These are phyloP conservation scores for Lithospermum erythrorhizon DNA, from an alignment of 257 asterid genomes.

Conservation along the genomic window DNA sequence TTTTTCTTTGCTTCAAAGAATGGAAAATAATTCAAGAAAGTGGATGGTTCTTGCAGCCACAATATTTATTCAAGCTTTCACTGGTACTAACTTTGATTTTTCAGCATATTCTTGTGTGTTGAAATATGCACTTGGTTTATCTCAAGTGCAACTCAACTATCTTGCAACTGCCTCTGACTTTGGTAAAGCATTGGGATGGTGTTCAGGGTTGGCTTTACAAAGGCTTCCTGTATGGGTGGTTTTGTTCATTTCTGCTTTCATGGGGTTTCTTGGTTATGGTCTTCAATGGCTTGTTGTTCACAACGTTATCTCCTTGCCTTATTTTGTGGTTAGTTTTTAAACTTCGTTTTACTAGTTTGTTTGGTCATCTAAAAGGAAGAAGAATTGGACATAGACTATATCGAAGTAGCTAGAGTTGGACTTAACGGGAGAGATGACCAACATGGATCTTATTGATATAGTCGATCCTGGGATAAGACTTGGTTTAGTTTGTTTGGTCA, in stretches of 20 bases:
- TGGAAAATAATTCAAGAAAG: constrained; percentile 56
- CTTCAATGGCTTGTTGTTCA: constrained; percentile 66
- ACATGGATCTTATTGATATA: no score
- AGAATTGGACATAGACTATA: no score
- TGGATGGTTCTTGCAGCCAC: constrained; percentile 82
- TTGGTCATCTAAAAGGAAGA: no score
- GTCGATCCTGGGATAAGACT: no score
- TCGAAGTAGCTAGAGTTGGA: no score
- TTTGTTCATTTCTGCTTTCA: constrained; percentile 58
- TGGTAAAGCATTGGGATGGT: constrained; percentile 86
- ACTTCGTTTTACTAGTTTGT: background rate
- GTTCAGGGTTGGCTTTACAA: constrained; percentile 71
- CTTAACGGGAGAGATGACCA: no score
- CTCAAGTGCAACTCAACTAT: constrained; percentile 79
- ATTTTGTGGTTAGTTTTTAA: constrained; percentile 62
- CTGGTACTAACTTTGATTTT: constrained; percentile 83
- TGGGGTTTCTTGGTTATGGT: constrained; percentile 83
- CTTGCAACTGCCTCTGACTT: constrained; percentile 90
- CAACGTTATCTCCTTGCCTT: constrained; percentile 44
- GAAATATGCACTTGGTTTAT: constrained; percentile 55
- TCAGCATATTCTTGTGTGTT: constrained; percentile 77
- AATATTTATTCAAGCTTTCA: constrained; percentile 86
- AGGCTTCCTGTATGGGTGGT: constrained; percentile 63
- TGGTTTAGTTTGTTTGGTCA: no score
- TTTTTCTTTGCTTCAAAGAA: background rate